Base-by-base conservation (phyloP, 2,329 filamentous ascomycete species). In the Colletotrichum tofieldiae region DNA sequence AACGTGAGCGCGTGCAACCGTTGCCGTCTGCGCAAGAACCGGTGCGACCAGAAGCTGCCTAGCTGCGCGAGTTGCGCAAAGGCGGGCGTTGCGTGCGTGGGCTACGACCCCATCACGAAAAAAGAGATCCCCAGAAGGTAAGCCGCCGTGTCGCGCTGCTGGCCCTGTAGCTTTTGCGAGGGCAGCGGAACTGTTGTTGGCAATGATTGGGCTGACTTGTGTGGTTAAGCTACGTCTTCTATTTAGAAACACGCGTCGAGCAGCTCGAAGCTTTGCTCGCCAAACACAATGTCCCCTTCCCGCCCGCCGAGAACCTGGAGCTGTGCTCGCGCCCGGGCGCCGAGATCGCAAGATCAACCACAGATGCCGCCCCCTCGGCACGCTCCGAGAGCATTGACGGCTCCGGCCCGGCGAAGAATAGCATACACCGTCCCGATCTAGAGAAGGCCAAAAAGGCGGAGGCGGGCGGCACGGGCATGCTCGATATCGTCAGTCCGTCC, bases 51-150 rank as follows among this genome's bases (percentile, higher is more conserved):
- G 87, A 92, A 93, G 75, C 88, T 98, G 73, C 96, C 96, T 11
- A 94, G 93, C 77, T 98, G 96, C 81, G 92, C 93, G 52, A 94
- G 94, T 76, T 98, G 96, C 83, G 94, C 95, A 81, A 98, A 98
- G 84, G 95, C 94, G n/a, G 89, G 90, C 71, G 94, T 97, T 56
- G 92, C 93, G 76, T 98, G 96, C 81, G 94, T 98, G 62, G 96
- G 96, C 74, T 98, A 98, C 82, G 96, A 98, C 80, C 95, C 96
- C 43, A 98, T 98, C 79, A 97, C 94, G 32, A 98, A 98, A 87
- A 92, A 94, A 79, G 95, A 98, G 83, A 98, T 98, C 71, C 96
- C 96, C 61, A 90, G 95, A 82, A 95, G 92, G 86, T 98, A 92
- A 93, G 72, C 16, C 12, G 8, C 35, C 35, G 4, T 61, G 35